Conservation (phyloP, 495 filamentous ascomycete genomes). For the Podospora bellae-mahoneyi region DNA sequence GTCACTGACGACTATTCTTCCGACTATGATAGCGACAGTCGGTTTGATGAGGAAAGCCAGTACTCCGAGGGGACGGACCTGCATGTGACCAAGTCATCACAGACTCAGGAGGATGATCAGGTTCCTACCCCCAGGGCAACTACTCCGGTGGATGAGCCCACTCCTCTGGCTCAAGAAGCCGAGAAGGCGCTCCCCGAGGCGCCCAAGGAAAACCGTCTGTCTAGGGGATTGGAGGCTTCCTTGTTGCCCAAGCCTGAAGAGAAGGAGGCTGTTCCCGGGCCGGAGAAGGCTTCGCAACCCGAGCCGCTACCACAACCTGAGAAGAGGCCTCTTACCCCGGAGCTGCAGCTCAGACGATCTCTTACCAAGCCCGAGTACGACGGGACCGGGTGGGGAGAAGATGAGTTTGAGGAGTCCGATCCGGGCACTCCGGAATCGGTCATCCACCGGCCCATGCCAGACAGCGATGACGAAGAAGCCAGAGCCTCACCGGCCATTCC, state of each 20-base stretch:
- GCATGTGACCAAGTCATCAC: slow-evolving; percentile 1
- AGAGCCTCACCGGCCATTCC: slow-evolving; percentile 63
- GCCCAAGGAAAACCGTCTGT: slow-evolving; percentile 35
- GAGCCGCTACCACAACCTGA: slow-evolving; percentile 25
- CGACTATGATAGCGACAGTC: slow-evolving; percentile 37
- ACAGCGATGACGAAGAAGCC: slow-evolving; percentile 44
- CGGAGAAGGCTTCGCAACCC: slow-evolving; percentile 36
- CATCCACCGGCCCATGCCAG: slow-evolving; percentile 68
- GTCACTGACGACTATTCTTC: slow-evolving; percentile 39
- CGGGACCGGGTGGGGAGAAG: slow-evolving; percentile 52
- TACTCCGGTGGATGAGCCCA: slow-evolving; percentile 27
- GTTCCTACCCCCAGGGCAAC: slow-evolving; percentile 48
- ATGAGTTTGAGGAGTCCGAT: slow-evolving; percentile 52
- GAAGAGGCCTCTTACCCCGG: slow-evolving; percentile 61
- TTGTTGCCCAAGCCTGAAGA: slow-evolving; percentile 43
- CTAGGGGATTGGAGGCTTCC: slow-evolving; percentile 42
- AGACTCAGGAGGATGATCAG: slow-evolving; percentile 25
- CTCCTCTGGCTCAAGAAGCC: background rate
- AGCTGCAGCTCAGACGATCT: slow-evolving; percentile 44
- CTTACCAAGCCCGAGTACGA: slow-evolving; percentile 54
- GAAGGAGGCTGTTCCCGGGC: slow-evolving; percentile 26
- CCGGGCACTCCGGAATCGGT: slow-evolving; percentile 91
- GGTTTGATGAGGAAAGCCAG: slow-evolving; percentile 27
- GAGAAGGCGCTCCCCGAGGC: slow-evolving; percentile 18
- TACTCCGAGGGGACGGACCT: slow-evolving; percentile 25